A percentile compares a stretch with the other conserved stretches of the same genome.
These are phyloP conservation scores for Lupinus albus DNA, from an alignment of 306 rosid genomes.

Conservation along the genomic window DNA sequence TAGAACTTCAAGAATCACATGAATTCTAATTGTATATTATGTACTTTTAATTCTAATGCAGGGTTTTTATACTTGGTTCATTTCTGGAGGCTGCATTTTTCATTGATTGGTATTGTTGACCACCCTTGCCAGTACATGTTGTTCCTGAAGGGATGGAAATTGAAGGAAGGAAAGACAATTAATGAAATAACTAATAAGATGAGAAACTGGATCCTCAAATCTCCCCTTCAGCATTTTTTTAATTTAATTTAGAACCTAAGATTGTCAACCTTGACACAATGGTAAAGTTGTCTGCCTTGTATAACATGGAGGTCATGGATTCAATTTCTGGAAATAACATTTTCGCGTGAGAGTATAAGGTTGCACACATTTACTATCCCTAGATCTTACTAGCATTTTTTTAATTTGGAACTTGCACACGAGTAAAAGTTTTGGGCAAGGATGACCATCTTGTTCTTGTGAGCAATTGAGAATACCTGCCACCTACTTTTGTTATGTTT, in stretches of 20 bases:
- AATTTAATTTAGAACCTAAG: conserved; percentile 34
- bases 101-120: conserved; percentile 30
- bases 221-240: background rate
- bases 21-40: conserved; percentile 21
- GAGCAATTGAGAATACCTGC: conserved; percentile 32
- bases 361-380: too few species aligned
- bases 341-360: too few species aligned
- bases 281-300: too few species aligned
- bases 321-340: too few species aligned
- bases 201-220: conserved; percentile 31
- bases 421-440: conserved; percentile 37
- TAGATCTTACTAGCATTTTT: too few species aligned
- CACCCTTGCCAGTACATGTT: conserved; percentile 27
- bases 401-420: conserved; percentile 14
- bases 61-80: conserved; percentile 37
- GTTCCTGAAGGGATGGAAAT: conserved; percentile 27
- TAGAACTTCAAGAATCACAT: background rate
- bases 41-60: conserved; percentile 23
- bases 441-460: conserved; percentile 34
- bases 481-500: background rate
- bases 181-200: conserved; percentile 33
- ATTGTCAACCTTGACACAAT: too few species aligned
- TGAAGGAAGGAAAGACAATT: conserved; percentile 39
- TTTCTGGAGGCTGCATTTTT: conserved; percentile 31
- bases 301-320: too few species aligned